Conservation (phyloP, 768 basidiomycete species). For the Boletus reticulatus region DNA sequence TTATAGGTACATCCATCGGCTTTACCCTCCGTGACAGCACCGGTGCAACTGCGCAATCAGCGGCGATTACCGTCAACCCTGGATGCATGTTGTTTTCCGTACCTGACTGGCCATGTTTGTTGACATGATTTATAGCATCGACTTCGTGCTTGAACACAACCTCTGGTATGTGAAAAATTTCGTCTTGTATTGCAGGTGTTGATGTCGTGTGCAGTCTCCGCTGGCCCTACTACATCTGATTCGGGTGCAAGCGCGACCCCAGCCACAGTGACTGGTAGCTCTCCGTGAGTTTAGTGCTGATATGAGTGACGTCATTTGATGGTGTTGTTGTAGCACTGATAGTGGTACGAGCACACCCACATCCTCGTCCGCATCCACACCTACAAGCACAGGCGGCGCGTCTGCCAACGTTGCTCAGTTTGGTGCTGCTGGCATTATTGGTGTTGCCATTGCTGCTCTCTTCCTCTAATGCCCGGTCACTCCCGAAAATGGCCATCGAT, state of each 20-base stretch:
- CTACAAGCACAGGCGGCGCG: constrained; percentile 33
- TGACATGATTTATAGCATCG: constrained; percentile 29
- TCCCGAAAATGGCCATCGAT: constrained; percentile 13
- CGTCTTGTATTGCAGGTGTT: constrained; percentile 10
- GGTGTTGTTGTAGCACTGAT: neutral
- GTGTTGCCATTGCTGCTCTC: constrained; percentile 38
- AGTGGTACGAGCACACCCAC: neutral
- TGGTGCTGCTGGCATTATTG: constrained; percentile 39
- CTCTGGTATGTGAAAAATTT: constrained; percentile 23
- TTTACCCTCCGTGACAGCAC: constrained; percentile 59
- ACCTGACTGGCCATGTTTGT: neutral
- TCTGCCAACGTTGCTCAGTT: constrained; percentile 42
- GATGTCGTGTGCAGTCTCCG: constrained; percentile 17
- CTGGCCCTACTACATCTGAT: constrained; percentile 18
- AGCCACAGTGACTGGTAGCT: neutral
- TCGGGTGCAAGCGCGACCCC: neutral
- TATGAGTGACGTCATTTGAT: constrained; percentile 11
- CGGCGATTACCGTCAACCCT: constrained; percentile 45
- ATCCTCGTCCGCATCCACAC: constrained; percentile 24
- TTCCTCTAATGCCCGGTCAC: constrained; percentile 30
- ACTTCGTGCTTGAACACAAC: constrained; percentile 34
- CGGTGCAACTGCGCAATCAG: constrained; percentile 50
- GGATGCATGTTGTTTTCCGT: constrained; percentile 44
- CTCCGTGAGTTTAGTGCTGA: constrained; percentile 18
- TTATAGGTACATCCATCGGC: constrained; percentile 50